Evolutionary conservation across 352 stramenopile species (phyloP), one percentile per base, ranked within the genome.

Genomic region (Pythium rhizo-oryzae): DNA sequence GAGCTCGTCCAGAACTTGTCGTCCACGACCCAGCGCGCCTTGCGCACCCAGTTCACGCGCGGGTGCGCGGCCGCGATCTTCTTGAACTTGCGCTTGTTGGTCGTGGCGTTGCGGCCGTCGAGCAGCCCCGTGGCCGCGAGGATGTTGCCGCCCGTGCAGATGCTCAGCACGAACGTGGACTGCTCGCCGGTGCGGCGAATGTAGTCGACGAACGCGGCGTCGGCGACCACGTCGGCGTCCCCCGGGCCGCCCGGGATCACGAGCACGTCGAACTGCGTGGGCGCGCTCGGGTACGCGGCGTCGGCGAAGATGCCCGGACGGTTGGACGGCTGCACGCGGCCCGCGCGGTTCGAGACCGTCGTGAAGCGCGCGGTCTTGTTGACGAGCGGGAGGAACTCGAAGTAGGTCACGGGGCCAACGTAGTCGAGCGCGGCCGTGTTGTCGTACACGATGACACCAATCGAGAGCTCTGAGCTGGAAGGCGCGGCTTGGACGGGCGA

Each of bases 1-100:
- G 79, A 90, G 51, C 72, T 82, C 21, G 81, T 90, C 80, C 79
- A 89, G 46, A 62, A 80, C 47, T 80, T 73, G 59, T 70, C 80
- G 35, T 89, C 79, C 23, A 76, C 70, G 33, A 83, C 68, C 82
- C 81, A 91, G 11, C 81, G 77, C 25, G 81, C 82, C 53, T 84
- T 77, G 47, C 66, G 64, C 15, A 84, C 67, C 80, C 82, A 91
- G 4, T 77, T n/a, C 19, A 91, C 80, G 0, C 24, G 50, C 23
- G 73, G 75, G 19, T 79, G 56, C 7, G 59, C 30, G 23, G 62
- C 18, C 28, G 72, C 59, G 28, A 90, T 72, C 8, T 69, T 53
- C 13, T 75, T 41, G 60, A 80, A 87, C 51, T 65, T 67, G 30
- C 77, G 60, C 57, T 90, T 90, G 76, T 90, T 90, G 59, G 81